Base-by-base conservation (phyloP, 1,284 basidiomycete genomes). In the Hypsizygus ulmarius region DNA sequence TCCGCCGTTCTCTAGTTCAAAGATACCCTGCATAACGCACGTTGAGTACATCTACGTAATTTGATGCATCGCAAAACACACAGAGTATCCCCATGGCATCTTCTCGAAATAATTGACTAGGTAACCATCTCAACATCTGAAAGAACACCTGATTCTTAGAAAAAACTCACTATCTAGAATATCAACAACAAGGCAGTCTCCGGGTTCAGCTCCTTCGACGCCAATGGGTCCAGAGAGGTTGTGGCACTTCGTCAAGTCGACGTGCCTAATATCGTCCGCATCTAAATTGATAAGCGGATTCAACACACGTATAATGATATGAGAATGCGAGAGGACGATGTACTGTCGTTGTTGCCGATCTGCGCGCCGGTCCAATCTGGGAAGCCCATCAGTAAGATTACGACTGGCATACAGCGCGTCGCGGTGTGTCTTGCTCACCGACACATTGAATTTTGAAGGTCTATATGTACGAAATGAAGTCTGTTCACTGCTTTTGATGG, bases 21-120 rank as follows among this genome's bases (percentile, higher is more conserved):
- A 88, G 47, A 88, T 84, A 19, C 85, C 84, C 80, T 82, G 46
- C 9, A 36, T 16, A 34, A 10, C 30, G 10, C n/a, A 6, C 14
- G 32, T 39, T 1, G 9, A 49, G 47, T 18, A 50, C 15, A 3
- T 16, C 10, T 18, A 39, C 11, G 1, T 15, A 11, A 36, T 21
- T n/a, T 30, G 25, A 36, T 53, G 33, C 46, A 42, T 14, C 4
- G 30, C 15, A 47, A 51, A 45, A 59, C 68, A 47, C 57, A 83
- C 81, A 0, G 84, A 87, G 61, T 88, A 90, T 0, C 87, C 88
- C 88, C 87, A 91, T 0, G 85, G 85, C 81, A 86, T 84, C 60
- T 87, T 75, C 16, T 85, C 82, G 59, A 87, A 89, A 2, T 87
- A 82, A 14, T 67, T 71, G 27, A 91, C 82, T 82, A 53, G 39